Conservation (phyloP, 2,329 filamentous ascomycete genomes). For the Calycina herbarum region DNA sequence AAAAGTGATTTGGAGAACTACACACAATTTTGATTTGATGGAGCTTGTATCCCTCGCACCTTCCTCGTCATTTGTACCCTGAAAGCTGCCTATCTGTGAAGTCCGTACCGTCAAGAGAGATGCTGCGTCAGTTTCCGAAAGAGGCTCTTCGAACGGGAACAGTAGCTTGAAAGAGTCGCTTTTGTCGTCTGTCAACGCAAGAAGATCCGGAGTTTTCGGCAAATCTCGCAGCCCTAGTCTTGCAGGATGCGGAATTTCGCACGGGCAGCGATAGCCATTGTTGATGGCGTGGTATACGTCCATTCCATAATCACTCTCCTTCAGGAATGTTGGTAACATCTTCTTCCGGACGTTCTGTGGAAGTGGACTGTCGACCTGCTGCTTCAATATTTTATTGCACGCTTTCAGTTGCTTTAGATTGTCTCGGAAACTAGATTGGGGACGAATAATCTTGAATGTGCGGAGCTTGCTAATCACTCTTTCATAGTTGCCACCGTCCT, state of each 20-base stretch:
- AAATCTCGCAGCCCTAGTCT: background rate
- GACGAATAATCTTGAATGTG: background rate
- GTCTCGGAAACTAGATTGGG: background rate
- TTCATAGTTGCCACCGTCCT: constrained; percentile 5
- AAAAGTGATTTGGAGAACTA: background rate
- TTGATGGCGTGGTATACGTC: background rate
- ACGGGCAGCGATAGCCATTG: background rate
- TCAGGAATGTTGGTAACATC: background rate
- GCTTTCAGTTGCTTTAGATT: background rate
- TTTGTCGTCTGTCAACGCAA: background rate
- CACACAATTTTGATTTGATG: background rate
- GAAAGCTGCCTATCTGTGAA: background rate
- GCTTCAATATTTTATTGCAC: background rate
- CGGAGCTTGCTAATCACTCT: background rate
- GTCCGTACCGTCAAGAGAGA: background rate
- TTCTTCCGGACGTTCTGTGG: background rate
- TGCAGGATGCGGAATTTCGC: background rate
- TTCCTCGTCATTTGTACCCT: background rate
- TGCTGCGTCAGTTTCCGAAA: background rate
- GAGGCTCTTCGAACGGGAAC: background rate
- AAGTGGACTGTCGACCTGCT: background rate
- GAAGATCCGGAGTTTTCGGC: background rate
- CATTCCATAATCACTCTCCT: background rate
- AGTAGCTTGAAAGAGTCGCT: background rate
- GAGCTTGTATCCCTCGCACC: background rate